Conservation (phyloP, 768 basidiomycete species). For the Agaricus blazei region DNA sequence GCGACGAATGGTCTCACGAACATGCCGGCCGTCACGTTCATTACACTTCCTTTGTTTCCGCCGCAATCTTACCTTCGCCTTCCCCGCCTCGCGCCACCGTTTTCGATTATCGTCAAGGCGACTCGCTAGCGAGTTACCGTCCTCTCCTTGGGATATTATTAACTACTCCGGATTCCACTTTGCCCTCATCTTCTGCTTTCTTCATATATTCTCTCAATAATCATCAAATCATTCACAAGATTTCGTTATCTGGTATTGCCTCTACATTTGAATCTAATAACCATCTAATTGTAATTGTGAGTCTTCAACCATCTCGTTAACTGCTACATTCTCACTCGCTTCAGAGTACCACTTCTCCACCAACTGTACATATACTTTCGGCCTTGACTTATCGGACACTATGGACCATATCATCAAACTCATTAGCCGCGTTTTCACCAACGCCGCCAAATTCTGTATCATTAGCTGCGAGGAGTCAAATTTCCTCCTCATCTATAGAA, state of each 20-base stretch:
- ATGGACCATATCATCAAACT: constrained; percentile 41
- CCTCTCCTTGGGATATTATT: constrained; percentile 13
- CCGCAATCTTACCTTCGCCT: constrained; percentile 34
- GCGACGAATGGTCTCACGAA: constrained; percentile 11
- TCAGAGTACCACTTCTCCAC: constrained; percentile 55
- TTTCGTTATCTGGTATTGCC: constrained; percentile 35
- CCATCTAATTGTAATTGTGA: constrained; percentile 53
- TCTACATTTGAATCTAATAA: constrained; percentile 40
- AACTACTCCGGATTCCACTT: constrained; percentile 12
- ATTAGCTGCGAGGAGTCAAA: constrained; percentile 6
- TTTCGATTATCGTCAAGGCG: neutral
- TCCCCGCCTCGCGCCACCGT: neutral
- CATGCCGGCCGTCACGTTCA: neutral
- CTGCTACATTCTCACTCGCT: constrained; percentile 4
- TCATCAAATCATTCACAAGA: constrained; percentile 46
- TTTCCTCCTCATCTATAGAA: neutral
- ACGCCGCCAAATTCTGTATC: constrained; percentile 18
- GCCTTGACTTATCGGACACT: constrained; percentile 46
- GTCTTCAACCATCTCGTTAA: constrained; percentile 18
- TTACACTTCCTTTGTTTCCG: constrained; percentile 22
- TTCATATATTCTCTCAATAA: constrained; percentile 26
- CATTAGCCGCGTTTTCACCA: constrained; percentile 40
- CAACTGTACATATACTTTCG: constrained; percentile 52
- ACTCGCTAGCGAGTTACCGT: constrained; percentile 1
- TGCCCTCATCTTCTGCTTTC: constrained; percentile 11